Evolutionary conservation across 225 moss, liverwort and hornwort species (phyloP).

Genomic region (Polytrichum commune): DNA sequence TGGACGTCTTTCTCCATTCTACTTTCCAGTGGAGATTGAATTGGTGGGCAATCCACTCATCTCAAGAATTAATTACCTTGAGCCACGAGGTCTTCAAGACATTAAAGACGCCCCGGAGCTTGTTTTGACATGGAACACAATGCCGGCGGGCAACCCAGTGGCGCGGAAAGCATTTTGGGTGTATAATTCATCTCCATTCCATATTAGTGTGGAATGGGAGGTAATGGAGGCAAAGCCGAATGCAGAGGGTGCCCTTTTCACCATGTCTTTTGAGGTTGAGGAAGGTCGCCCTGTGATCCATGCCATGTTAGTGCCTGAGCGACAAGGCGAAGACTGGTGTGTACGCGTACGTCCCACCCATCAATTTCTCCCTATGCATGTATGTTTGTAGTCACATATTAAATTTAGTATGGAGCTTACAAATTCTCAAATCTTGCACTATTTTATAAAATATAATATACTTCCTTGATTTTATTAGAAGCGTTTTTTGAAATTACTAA

Average conservation of each 20-base stretch:
- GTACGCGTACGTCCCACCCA: slow-evolving; percentile 19
- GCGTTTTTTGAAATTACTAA: too few species aligned
- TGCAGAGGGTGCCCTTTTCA: slow-evolving; percentile 16
- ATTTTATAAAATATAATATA: too few species aligned
- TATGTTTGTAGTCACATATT: too few species aligned
- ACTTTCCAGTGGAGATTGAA: slow-evolving; percentile 78
- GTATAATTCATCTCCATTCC: slow-evolving; percentile 63
- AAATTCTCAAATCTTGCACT: too few species aligned
- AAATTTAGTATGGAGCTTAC: too few species aligned
- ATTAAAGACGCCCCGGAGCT: slow-evolving; percentile 65
- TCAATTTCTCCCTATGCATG: neutral
- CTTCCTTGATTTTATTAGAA: too few species aligned
- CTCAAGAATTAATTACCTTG: slow-evolving; percentile 67
- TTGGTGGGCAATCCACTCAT: slow-evolving; percentile 84
- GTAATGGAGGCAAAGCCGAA: slow-evolving; percentile 32
- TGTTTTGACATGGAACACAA: slow-evolving; percentile 66
- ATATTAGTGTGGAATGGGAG: slow-evolving; percentile 75
- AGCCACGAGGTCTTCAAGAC: slow-evolving; percentile 77
- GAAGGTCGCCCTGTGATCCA: slow-evolving; percentile 31
- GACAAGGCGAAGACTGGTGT: slow-evolving; percentile 26
- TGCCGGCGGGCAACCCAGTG: slow-evolving; percentile 58
- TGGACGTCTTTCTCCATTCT: slow-evolving; percentile 58
- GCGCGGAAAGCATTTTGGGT: slow-evolving; percentile 67
- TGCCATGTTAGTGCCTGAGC: slow-evolving; percentile 30
- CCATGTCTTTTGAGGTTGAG: slow-evolving; percentile 48